These are phyloP conservation scores for Berberis thunbergii DNA, from an alignment of 164 flowering plant species.

Conservation along the genomic window DNA sequence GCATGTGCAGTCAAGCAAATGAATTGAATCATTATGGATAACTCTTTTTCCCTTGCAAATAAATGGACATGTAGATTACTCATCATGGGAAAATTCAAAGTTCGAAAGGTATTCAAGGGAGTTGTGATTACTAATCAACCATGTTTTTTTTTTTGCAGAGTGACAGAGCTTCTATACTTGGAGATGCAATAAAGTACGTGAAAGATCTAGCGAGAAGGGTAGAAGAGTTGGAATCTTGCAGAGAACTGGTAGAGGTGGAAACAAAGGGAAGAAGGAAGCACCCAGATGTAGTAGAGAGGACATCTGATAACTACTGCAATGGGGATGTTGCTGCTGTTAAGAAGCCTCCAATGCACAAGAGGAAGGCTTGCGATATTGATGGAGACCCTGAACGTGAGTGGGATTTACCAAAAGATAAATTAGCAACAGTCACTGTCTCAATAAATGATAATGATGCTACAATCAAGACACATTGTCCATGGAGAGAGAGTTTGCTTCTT, in stretches of 20 bases:
- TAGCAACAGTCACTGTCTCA: conserved; percentile 31
- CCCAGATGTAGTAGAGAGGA: conserved; percentile 43
- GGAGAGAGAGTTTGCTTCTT: conserved; percentile 59
- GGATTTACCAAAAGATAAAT: conserved; percentile 22
- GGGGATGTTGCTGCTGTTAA: conserved; percentile 16
- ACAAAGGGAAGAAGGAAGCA: conserved; percentile 31
- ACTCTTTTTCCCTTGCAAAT: no score
- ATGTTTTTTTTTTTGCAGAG: conserved; percentile 35
- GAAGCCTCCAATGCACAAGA: conserved; percentile 41
- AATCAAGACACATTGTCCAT: conserved; percentile 61
- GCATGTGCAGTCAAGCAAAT: no score
- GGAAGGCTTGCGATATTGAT: conserved; percentile 52
- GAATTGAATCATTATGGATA: no score
- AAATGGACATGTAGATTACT: no score
- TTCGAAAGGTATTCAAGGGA: no score
- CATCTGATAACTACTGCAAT: conserved; percentile 54
- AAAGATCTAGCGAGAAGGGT: conserved; percentile 74
- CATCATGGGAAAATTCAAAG: no score
- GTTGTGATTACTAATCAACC: background rate
- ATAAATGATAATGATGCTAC: conserved; percentile 41
- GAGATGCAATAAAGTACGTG: conserved; percentile 60
- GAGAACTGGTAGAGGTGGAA: conserved; percentile 26
- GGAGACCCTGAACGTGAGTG: conserved; percentile 30
- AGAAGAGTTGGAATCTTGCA: conserved; percentile 53
- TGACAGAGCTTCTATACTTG: conserved; percentile 60